A percentile compares a stretch with the other conserved stretches of the same genome.
These are phyloP conservation scores for Pythium brassicae DNA, from an alignment of 352 stramenopile genomes.

Conservation along the genomic window DNA sequence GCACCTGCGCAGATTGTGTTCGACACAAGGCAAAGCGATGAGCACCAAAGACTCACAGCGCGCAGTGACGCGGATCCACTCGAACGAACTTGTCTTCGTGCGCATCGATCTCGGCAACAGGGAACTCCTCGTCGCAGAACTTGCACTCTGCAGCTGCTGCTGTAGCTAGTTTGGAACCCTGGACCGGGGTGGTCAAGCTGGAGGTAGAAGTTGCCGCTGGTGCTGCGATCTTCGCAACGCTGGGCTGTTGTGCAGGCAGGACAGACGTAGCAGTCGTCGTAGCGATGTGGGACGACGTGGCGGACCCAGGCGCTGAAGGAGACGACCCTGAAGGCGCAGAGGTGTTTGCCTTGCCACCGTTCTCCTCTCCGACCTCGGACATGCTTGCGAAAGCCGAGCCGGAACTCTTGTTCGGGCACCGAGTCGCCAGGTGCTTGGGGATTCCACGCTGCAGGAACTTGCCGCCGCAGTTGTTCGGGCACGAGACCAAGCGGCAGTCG, in stretches of 20 bases:
- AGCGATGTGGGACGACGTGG: too few species aligned
- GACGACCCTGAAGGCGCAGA: too few species aligned
- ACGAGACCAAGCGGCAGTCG: constrained; percentile 72
- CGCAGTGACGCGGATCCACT: neutral
- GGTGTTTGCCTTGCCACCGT: too few species aligned
- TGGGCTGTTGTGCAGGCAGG: neutral
- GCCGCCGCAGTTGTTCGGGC: constrained; percentile 69
- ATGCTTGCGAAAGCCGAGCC: too few species aligned
- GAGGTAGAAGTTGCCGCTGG: neutral
- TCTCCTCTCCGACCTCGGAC: neutral
- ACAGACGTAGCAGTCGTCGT: neutral
- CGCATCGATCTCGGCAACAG: constrained; percentile 36
- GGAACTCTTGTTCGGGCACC: constrained; percentile 42
- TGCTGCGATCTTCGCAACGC: neutral
- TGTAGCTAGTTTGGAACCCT: neutral
- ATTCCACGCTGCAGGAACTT: constrained; percentile 80
- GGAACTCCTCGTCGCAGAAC: constrained; percentile 77
- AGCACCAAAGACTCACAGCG: neutral
- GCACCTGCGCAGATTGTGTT: constrained; percentile 27
- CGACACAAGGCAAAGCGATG: neutral
- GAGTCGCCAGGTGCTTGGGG: constrained; percentile 66
- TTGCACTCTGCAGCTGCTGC: constrained; percentile 43
- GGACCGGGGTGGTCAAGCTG: neutral
- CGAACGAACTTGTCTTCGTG: constrained; percentile 54
- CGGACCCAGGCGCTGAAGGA: too few species aligned